phyloP scores from a whole-genome alignment of 805 yeast genomes.

The Hemisphaericaspora nanyangensis region DNA sequence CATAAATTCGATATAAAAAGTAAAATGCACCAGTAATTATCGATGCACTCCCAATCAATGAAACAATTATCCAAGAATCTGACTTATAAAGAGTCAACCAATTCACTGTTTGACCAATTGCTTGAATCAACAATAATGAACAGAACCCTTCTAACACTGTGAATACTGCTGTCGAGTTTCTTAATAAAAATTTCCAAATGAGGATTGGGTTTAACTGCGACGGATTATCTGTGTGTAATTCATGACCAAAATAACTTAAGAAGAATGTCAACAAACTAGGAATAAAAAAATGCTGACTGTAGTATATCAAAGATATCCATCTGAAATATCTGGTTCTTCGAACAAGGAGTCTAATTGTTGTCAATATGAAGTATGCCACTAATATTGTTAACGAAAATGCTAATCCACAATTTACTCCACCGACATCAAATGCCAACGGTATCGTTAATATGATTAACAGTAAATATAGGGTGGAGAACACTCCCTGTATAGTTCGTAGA shows the following conservation, averaged over 20 bases:
- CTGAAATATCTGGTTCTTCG: slow-evolving; percentile 38
- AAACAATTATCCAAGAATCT: slow-evolving; percentile 76
- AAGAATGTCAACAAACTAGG: slow-evolving; percentile 78
- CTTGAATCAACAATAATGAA: slow-evolving; percentile 85
- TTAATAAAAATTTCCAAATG: slow-evolving; percentile 69
- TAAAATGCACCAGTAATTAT: slow-evolving; percentile 73
- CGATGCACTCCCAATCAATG: slow-evolving; percentile 68
- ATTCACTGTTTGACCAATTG: slow-evolving; percentile 76
- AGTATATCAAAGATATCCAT: slow-evolving; percentile 54
- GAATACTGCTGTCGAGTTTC: slow-evolving; percentile 84
- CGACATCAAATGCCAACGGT: slow-evolving; percentile 91
- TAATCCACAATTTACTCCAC: slow-evolving; percentile 87
- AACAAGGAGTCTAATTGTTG: slow-evolving; percentile 64
- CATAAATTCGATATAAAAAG: slow-evolving; percentile 79
- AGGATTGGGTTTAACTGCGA: slow-evolving; percentile 27
- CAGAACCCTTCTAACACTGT: slow-evolving; percentile 92
- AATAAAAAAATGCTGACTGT: slow-evolving; percentile 75
- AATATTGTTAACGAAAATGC: slow-evolving; percentile 68
- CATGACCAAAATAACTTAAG: slow-evolving; percentile 44
- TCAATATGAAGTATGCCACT: slow-evolving; percentile 59
- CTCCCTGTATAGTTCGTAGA: slow-evolving; percentile 7
- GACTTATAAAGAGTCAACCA: slow-evolving; percentile 63
- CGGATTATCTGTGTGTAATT: background rate
- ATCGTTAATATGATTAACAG: slow-evolving; percentile 72
- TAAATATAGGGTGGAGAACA: slow-evolving; percentile 45